A percentile compares a stretch with the other conserved stretches of the same genome.
Conservation (phyloP, 2,329 filamentous ascomycete species). For the Sporothrix curviconia region DNA sequence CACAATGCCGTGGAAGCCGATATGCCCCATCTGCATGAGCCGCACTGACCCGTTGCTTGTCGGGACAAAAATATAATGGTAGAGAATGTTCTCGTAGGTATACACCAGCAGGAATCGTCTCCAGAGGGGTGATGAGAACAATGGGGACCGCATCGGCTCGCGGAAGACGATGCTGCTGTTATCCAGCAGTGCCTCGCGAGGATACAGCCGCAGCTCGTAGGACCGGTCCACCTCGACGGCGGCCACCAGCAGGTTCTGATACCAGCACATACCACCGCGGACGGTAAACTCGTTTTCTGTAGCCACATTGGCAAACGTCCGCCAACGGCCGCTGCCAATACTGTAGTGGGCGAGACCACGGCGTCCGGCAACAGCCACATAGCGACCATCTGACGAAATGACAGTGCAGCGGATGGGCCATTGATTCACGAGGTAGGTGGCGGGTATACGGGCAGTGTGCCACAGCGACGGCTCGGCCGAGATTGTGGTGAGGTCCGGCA, state of each 20-base stretch:
- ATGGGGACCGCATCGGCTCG: conserved; percentile 73
- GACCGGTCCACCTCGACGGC: conserved; percentile 80
- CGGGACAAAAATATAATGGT: conserved; percentile 84
- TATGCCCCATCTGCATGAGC: conserved; percentile 91
- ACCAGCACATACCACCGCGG: conserved; percentile 96
- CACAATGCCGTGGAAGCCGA: conserved; percentile 94
- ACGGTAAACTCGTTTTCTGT: conserved; percentile 89
- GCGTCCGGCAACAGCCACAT: conserved; percentile 90
- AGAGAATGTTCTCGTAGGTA: conserved; percentile 91
- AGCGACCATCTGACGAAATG: conserved; percentile 85
- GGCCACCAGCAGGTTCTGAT: conserved; percentile 88
- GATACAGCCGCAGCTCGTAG: conserved; percentile 87
- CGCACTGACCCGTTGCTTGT: conserved; percentile 58
- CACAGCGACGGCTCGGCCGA: conserved; percentile 90
- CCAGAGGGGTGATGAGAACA: conserved; percentile 84
- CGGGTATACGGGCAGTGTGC: conserved; percentile 84
- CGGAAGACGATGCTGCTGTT: conserved; percentile 65
- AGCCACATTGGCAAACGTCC: conserved; percentile 75
- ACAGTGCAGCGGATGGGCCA: conserved; percentile 88
- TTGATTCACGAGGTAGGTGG: conserved; percentile 78
- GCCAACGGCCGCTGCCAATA: conserved; percentile 89
- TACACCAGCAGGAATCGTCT: conserved; percentile 95
- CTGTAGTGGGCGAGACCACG: conserved; percentile 94
- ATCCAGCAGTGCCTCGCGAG: conserved; percentile 74
- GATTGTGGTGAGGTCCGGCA: conserved; percentile 83